Conservation (phyloP, 306 rosid species). For the Gynostemma pentaphyllum region DNA sequence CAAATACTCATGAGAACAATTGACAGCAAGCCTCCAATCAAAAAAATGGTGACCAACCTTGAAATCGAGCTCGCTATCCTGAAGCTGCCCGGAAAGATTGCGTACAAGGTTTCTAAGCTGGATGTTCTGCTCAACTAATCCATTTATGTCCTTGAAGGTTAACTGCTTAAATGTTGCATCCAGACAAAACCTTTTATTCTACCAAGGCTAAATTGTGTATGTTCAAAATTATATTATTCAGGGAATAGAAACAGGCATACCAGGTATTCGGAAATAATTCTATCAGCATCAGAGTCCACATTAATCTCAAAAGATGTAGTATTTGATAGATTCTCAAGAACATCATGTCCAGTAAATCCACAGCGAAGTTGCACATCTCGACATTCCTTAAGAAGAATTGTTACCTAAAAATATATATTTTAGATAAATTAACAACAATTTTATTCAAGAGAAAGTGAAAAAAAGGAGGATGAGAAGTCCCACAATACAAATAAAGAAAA, state of each 20-base stretch:
- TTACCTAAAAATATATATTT: conserved; percentile 36
- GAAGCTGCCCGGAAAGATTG: conserved; percentile 65
- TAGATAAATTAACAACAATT: too few relatives aligned
- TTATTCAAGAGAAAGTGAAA: too few relatives aligned
- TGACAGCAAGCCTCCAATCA: background rate
- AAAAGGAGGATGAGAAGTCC: too few relatives aligned
- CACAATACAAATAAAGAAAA: too few relatives aligned
- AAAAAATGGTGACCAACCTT: conserved; percentile 39
- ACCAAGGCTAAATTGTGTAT: background rate
- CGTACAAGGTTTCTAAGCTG: conserved; percentile 89
- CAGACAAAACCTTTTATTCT: conserved; percentile 1
- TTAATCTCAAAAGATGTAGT: conserved; percentile 20
- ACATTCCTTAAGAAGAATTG: conserved; percentile 87
- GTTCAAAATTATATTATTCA: background rate
- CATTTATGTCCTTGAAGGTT: conserved; percentile 93
- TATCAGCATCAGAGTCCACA: conserved; percentile 47
- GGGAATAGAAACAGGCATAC: conserved; percentile 31
- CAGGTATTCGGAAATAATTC: conserved; percentile 69
- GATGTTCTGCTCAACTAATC: conserved; percentile 84
- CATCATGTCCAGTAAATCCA: conserved; percentile 41
- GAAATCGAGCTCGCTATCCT: conserved; percentile 55
- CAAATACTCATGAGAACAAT: background rate
- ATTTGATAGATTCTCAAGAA: conserved; percentile 17
- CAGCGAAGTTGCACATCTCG: conserved; percentile 91
- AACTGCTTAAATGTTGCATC: conserved; percentile 34